Evolutionary conservation across 1,284 basidiomycete species (phyloP).

Genomic region (Apiotrichum gamsii): DNA sequence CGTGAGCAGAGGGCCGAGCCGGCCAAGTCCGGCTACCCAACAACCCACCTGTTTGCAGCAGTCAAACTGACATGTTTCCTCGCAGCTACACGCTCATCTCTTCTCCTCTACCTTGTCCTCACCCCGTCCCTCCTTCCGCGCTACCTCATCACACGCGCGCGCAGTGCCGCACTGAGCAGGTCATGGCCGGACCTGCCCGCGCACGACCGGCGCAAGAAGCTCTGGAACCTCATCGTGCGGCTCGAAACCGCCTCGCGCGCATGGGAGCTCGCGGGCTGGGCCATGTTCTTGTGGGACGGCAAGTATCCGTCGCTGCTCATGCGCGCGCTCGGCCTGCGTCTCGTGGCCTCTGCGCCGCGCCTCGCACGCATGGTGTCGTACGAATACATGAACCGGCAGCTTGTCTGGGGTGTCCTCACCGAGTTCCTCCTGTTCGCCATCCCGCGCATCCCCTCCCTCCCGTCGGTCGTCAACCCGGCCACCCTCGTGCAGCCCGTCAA

Average conservation of each 20-base stretch:
- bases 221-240: slow-evolving; percentile 66
- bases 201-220: slow-evolving; percentile 63
- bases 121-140: slow-evolving; percentile 63
- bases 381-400: slow-evolving; percentile 98
- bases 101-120: slow-evolving; percentile 64
- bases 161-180: slow-evolving; percentile 66
- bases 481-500: slow-evolving; percentile 36
- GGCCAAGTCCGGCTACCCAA: slow-evolving; percentile 45
- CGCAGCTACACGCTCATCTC: slow-evolving; percentile 48
- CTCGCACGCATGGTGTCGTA: slow-evolving; percentile 85
- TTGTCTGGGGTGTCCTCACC: slow-evolving; percentile 98
- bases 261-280: slow-evolving; percentile 66
- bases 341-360: slow-evolving; percentile 67
- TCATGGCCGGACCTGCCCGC: slow-evolving; percentile 87
- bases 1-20: slow-evolving; percentile 13
- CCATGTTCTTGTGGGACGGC: slow-evolving; percentile 79
- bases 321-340: slow-evolving; percentile 68
- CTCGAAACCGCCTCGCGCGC: slow-evolving; percentile 60
- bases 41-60: no score
- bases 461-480: slow-evolving; percentile 54
- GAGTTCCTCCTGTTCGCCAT: slow-evolving; percentile 92
- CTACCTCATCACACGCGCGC: slow-evolving; percentile 69
- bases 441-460: slow-evolving; percentile 66
- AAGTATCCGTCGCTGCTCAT: slow-evolving; percentile 81
- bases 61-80: no score